Evolutionary conservation across 495 filamentous ascomycete species (phyloP), one percentile per base, ranked within the genome.

Genomic region (Lasiosphaeria hispida): DNA sequence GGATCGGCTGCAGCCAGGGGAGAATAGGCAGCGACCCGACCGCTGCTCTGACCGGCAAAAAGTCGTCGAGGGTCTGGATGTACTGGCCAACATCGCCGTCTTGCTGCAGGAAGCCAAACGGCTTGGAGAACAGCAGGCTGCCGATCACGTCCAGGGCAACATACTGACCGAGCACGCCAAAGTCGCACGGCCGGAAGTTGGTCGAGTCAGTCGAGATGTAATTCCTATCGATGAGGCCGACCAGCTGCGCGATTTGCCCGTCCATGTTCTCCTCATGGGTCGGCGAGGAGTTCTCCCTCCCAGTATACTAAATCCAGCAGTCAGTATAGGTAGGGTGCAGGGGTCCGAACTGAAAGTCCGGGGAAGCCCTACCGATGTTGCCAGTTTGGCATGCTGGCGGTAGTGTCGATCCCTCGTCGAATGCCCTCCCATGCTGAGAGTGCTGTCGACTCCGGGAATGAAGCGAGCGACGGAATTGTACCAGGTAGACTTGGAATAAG

Each of bases 81-180:
- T 87, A 77, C 14, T 77, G 75, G 36, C 75, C 75, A 19, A 82
- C 71, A 62, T 87, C 84, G 11, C 73, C 66, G 10, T 81, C 84
- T 45, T 72, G 74, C 45, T 79, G 71, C 4, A 88, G 72, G 62
- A 83, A 86, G 30, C 86, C 86, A 40, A 88, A 78, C 10, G 84
- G 78, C 40, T 79, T 72, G 1, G 83, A 83, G 62, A 84, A 85
- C 5, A 79, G 80, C 36, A 87, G 69, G 54, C 85, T 78, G n/a
- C 77, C 78, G 58, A 88, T 85, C 10, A 84, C 77, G 60, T 88
- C 86, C 63, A 86, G 80, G 11, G 82, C 83, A 63, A 84, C 78
- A 49, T 59, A 69, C 37, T 63, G 55, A 60, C 76, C 73, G 77
- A 77, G 82, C 64, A 70, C 75, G 67, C 61, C 62, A 44, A 61